Evolutionary conservation across 352 stramenopile genomes (phyloP).

Genomic region (Globisporangium mamillatum): DNA sequence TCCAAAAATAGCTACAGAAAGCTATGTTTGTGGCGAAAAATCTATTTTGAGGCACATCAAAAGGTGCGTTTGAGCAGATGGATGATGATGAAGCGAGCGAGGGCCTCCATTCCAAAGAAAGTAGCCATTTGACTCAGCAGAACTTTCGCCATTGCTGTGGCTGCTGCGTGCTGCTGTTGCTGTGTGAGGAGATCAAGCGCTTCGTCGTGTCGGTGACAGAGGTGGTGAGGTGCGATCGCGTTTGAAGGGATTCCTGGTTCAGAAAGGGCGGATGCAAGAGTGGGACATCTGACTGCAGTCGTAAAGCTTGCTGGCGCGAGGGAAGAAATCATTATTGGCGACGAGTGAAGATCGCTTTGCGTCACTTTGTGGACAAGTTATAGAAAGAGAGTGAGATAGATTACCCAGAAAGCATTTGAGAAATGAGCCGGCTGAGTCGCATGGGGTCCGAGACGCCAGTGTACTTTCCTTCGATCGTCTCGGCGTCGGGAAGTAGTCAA

Average conservation of each 20-base stretch:
- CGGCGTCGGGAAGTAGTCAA: slow-evolving; percentile 20
- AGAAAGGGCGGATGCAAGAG: background rate
- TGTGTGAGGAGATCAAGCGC: background rate
- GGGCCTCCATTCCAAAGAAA: background rate
- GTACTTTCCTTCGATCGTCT: slow-evolving; percentile 54
- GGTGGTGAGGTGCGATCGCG: background rate
- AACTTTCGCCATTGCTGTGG: background rate
- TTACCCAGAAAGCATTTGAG: background rate
- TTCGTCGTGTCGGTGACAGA: background rate
- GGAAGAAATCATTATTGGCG: background rate
- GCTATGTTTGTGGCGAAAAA: background rate
- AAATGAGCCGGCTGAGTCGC: slow-evolving; percentile 36
- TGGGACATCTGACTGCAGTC: background rate
- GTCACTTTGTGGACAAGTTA: background rate
- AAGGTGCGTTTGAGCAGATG: background rate
- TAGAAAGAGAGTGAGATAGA: background rate
- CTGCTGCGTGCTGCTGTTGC: background rate
- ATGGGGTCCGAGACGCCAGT: slow-evolving; percentile 38
- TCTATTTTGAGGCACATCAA: background rate
- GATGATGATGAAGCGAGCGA: background rate
- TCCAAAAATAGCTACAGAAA: background rate
- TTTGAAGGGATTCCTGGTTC: background rate
- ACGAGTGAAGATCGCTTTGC: background rate
- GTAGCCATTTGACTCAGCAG: background rate
- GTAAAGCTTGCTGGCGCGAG: background rate